Evolutionary conservation across 140 eudicot species (phyloP), one percentile per base, ranked within the genome.

Genomic region (Senecio squalidus): DNA sequence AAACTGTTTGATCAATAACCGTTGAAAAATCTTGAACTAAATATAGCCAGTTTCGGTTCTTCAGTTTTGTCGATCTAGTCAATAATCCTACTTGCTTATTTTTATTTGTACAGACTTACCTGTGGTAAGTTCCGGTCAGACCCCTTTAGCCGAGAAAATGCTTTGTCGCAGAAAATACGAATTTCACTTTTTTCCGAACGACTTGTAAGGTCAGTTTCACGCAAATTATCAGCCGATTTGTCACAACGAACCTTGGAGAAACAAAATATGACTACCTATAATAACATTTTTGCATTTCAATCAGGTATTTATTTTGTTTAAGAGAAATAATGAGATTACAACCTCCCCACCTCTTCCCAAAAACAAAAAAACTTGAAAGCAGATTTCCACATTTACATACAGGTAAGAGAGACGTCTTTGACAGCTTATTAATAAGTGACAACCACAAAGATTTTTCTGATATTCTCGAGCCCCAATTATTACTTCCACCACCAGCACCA

Each of bases 231-330:
- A 25, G 96, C 99, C 3, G 96, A 88, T 76, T 83, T 93, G 66
- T 93, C 99, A 64, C 99, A 93, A 4, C 99, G 96, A 31, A 75
- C 84, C 87, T 93, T 93, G 8, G 99, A 93, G 30, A 93, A 93
- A 74, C 99, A 93, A 82, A 93, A 93, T 56, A 93, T 81, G 66
- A 93, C 89, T 66, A 93, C 99, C 99, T 93, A 70, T 5, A 71
- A 45, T 38, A 67, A 66, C 58, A 77, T n/a, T n/a, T n/a, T n/a
- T n/a, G n/a, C n/a, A n/a, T n/a, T n/a, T n/a, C n/a, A 23, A 33
- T 43, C 28, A 67, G 29, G 40, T 7, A 26, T 25, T 24, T 4
- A 9, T 43, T 25, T 24, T 60, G 43, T n/a, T n/a, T n/a, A n/a
- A n/a, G n/a, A n/a, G n/a, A n/a, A n/a, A n/a, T n/a, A n/a, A n/a